Base-by-base conservation (phyloP, 208 protist genomes). In the Angomonas desouzai region DNA sequence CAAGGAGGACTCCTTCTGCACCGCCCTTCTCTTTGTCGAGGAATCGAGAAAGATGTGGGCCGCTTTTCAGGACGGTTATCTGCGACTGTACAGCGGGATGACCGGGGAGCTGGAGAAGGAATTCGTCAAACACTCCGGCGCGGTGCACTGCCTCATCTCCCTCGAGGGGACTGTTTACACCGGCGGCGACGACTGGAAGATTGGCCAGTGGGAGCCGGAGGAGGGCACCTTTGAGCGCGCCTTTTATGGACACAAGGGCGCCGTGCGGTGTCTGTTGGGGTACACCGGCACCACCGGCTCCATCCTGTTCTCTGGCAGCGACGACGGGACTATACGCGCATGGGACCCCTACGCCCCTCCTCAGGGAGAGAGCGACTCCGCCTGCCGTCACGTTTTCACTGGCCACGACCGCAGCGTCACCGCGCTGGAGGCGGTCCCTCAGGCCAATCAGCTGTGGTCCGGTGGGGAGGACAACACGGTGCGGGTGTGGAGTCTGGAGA, bases 391-490 rank as follows among this genome's bases (percentile, higher is more conserved):
- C 75, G 74, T 61, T 59, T 91, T 90, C 59, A 64, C 30, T 1
- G 82, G 79, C 1, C 83, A 93, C 69, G 58, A 60, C 48, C 48
- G 59, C 48, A 65, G 61, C 7, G 73, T 86, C 20, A 53, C 64
- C 20, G 53, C 83, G 16, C 60, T 94, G 16, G 75, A 71, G 29
- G 68, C 82, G 45, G 77, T 92, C 34, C 34, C 64, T 10, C 56
- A 79, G 56, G 70, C 68, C 33, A 91, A 87, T 55, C 85, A 90
- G 73, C 60, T 95, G 30, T 93, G 86, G 84, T 91, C 86, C 48
- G 89, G 74, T 34, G 76, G 81, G 10, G 84, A 95, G 67, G 89
- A 92, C 63, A 60, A 71, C n/a, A 83, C 79, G 16, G 70, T 95
- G 68, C 84, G 86, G 3, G 87, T 95, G 29, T 95, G 86, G 85